Conservation (phyloP, 768 basidiomycete genomes). For the Saitozyma podzolica region DNA sequence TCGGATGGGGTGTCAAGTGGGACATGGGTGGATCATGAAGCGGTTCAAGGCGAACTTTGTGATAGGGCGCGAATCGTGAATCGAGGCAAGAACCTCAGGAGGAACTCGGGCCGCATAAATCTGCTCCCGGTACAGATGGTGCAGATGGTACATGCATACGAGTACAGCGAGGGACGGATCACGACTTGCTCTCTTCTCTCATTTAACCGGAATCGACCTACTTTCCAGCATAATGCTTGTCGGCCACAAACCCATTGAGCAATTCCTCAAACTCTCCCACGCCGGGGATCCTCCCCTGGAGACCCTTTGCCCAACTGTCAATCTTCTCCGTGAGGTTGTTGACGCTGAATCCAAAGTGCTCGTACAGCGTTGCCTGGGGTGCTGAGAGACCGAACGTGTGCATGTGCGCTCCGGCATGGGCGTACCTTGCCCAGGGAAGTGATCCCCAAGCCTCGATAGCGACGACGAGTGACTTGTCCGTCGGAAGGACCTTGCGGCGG, state of each 20-base stretch:
- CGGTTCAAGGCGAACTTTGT: too few relatives aligned
- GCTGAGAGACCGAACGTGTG: conserved; percentile 49
- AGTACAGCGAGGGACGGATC: too few relatives aligned
- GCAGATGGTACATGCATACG: too few relatives aligned
- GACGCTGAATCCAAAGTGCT: conserved; percentile 49
- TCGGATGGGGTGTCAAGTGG: too few relatives aligned
- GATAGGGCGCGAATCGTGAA: too few relatives aligned
- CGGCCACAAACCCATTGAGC: conserved; percentile 17
- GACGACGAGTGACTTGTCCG: conserved; percentile 36
- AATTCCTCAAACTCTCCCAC: conserved; percentile 51
- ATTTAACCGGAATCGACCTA: not conserved
- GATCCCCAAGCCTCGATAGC: conserved; percentile 50
- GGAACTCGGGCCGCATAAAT: too few relatives aligned
- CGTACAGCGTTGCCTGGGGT: conserved; percentile 40
- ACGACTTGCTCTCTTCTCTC: too few relatives aligned
- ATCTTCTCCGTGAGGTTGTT: conserved; percentile 43
- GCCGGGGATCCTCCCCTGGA: conserved; percentile 27
- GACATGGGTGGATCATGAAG: too few relatives aligned
- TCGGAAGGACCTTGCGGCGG: conserved; percentile 30
- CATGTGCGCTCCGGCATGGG: conserved; percentile 50
- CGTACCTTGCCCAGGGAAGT: conserved; percentile 50
- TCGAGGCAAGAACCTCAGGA: too few relatives aligned
- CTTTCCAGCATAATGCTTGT: conserved; percentile 14
- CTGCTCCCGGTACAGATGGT: too few relatives aligned
- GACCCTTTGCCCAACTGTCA: conserved; percentile 19